Evolutionary conservation across 192 early-diverging fungal genomes (phyloP).

Genomic region (Borealophlyctis nickersoniae): DNA sequence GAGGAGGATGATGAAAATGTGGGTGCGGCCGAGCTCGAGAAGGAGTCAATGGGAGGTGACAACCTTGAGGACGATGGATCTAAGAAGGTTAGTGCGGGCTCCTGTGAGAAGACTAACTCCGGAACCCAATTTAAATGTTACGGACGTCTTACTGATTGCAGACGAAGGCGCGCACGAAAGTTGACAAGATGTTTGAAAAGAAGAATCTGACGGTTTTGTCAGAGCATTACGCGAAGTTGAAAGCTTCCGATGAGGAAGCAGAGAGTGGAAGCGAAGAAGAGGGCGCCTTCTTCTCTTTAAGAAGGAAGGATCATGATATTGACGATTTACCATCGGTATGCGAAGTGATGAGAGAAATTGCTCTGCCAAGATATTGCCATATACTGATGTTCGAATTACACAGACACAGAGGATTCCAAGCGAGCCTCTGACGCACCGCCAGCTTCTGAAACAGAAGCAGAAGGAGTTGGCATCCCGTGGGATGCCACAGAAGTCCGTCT

Average conservation of each 20-base stretch:
- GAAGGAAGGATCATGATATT: constrained; percentile 78
- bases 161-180: constrained; percentile 66
- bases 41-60: constrained; percentile 10
- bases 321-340: constrained; percentile 41
- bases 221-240: constrained; percentile 84
- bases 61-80: too few relatives aligned
- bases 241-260: constrained; percentile 46
- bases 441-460: constrained; percentile 55
- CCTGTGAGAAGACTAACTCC: constrained; percentile 3
- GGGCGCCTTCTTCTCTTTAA: constrained; percentile 81
- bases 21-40: constrained; percentile 10
- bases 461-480: constrained; percentile 72
- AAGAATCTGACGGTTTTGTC: constrained; percentile 89
- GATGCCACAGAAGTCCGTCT: constrained; percentile 68
- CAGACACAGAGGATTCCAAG: neutral
- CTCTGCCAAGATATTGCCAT: neutral
- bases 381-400: constrained; percentile 2
- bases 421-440: constrained; percentile 20
- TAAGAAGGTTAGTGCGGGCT: constrained; percentile 8
- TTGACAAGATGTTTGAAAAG: constrained; percentile 90
- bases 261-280: constrained; percentile 54
- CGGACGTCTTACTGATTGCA: too few relatives aligned
- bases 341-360: neutral
- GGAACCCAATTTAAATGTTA: too few relatives aligned
- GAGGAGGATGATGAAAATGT: constrained; percentile 1